These are phyloP conservation scores for Penicillium sp. DNA, from an alignment of 2,329 filamentous ascomycete species.

Conservation along the genomic window DNA sequence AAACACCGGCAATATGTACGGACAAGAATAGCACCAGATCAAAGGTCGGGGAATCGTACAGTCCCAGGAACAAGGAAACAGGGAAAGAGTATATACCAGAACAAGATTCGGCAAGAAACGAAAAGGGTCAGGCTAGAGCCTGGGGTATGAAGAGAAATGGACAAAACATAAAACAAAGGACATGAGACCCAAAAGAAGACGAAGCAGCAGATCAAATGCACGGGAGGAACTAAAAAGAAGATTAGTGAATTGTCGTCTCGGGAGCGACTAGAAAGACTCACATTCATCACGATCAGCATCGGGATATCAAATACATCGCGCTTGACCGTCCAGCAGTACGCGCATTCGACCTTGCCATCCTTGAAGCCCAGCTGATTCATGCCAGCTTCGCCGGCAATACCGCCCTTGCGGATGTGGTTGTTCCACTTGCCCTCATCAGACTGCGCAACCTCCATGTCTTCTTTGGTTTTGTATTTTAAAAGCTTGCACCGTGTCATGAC, in stretches of 20 bases:
- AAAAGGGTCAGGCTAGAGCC: slow-evolving; percentile 7
- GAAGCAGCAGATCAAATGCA: slow-evolving; percentile 40
- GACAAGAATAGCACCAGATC: slow-evolving; percentile 4
- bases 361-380: slow-evolving; percentile 75
- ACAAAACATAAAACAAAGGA: slow-evolving; percentile 3
- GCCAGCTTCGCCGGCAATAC: slow-evolving; percentile 57
- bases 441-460: slow-evolving; percentile 47
- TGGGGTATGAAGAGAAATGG: slow-evolving; percentile 10
- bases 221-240: slow-evolving; percentile 41
- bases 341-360: slow-evolving; percentile 90
- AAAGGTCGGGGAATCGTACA: slow-evolving; percentile 19
- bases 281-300: slow-evolving; percentile 97
- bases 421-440: slow-evolving; percentile 47
- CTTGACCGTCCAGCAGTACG: slow-evolving; percentile 96
- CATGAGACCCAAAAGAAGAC: slow-evolving; percentile 1
- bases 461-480: slow-evolving; percentile 82
- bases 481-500: slow-evolving; percentile 81
- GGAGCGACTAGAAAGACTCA: slow-evolving; percentile 53
- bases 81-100: slow-evolving; percentile 14
- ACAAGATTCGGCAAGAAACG: slow-evolving; percentile 7
- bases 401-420: slow-evolving; percentile 44
- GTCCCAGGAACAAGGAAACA: slow-evolving; percentile 13
- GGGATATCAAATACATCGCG: slow-evolving; percentile 97
- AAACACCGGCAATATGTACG: slow-evolving; percentile 20
- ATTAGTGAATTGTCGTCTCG: slow-evolving; percentile 9